Base-by-base conservation (phyloP, 495 filamentous ascomycete genomes). In the Arthonia radiata region DNA sequence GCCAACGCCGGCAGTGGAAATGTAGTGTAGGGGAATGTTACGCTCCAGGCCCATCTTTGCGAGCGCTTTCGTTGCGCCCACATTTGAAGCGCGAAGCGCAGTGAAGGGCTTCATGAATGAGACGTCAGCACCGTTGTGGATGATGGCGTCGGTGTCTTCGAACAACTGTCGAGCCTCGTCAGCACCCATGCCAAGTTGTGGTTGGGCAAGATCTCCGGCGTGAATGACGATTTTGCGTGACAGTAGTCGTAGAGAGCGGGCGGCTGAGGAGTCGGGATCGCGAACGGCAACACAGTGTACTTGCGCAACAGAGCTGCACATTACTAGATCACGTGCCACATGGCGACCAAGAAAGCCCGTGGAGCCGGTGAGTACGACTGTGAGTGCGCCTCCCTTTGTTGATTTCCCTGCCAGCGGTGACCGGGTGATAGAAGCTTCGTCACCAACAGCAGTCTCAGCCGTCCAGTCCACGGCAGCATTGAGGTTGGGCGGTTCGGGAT, bases 121-220 rank as follows among this genome's bases (percentile, higher is more conserved):
- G 1, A 52, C 49, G 25, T 59, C 49, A 0, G 60, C 56, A 5
- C 58, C 62, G 32, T 50, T 54, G 39, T 67, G 63, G 18, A 69
- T 52, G 16, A 66, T 38, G 4, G 31, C 32, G 24, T 64, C 47
- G 0, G 44, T 52, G 2, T 27, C 21, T 3, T 9, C 9, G 13
- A 44, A 51, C 1, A 67, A 35, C 0, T 17, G 25, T 1, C 6
- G 7, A 7, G 32, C 34, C 0, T 51, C 41, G 0, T 24, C 15
- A 0, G 40, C 31, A 0, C 41, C 40, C 0, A 64, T 39, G 4
- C 59, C 61, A 0, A 63, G 42, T 0, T 13, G 34, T 27, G 41
- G 30, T 3, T 23, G 21, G 0, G 33, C 28, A 1, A 55, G 36
- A 28, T 61, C 41, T 0, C 60, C 60, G 0, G 18, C n/a, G 31